Conservation (phyloP, 1,284 basidiomycete species). For the Fistulina hepatica region DNA sequence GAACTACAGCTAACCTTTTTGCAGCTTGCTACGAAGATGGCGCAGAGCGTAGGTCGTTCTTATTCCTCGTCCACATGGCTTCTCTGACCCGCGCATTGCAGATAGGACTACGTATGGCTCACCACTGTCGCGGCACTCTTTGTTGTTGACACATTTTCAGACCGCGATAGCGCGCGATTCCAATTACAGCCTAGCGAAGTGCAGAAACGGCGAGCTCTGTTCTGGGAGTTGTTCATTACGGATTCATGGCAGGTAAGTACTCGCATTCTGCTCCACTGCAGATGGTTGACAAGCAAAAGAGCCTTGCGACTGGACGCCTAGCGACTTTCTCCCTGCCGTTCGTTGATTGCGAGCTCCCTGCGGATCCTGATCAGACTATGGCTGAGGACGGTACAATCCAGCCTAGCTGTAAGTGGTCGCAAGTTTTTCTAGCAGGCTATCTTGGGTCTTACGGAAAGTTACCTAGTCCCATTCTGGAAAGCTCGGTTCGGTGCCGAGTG, state of each 20-base stretch:
- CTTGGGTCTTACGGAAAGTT: neutral
- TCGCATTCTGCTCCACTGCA: neutral
- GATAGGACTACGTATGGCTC: conserved; percentile 52
- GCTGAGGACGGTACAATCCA: conserved; percentile 40
- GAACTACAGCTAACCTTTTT: too few relatives aligned
- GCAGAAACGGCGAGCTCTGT: conserved; percentile 56
- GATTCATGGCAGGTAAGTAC: conserved; percentile 52
- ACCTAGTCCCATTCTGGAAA: conserved; percentile 59
- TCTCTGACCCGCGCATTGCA: conserved; percentile 17
- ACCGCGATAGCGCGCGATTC: conserved; percentile 62
- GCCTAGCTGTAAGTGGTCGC: conserved; percentile 39
- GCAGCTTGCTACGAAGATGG: too few relatives aligned
- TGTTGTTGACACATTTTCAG: conserved; percentile 22
- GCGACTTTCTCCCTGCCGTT: conserved; percentile 56
- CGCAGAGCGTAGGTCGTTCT: conserved; percentile 45
- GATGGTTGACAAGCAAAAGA: conserved; percentile 24
- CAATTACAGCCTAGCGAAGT: conserved; percentile 45
- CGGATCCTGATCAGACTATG: conserved; percentile 41
- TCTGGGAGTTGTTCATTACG: conserved; percentile 63
- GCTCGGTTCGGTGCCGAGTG: conserved; percentile 60
- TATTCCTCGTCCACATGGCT: neutral
- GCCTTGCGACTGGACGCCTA: conserved; percentile 51
- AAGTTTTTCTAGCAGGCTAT: conserved; percentile 2
- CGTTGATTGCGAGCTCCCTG: conserved; percentile 53
- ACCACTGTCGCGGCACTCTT: conserved; percentile 2